These are phyloP conservation scores for Torulaspora microellipsoides DNA, from an alignment of 805 yeast genomes.

Conservation along the genomic window DNA sequence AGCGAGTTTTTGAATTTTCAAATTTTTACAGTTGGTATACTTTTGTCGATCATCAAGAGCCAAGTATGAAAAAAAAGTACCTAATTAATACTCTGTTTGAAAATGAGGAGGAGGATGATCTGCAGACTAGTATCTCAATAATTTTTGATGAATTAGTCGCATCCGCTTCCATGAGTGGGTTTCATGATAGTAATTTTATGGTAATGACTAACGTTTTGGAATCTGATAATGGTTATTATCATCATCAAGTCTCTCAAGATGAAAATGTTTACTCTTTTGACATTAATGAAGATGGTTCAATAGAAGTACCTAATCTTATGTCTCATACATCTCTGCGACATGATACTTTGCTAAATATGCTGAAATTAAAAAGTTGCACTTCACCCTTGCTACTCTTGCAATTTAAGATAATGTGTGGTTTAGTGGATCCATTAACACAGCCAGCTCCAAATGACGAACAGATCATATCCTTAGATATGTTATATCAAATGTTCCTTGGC, in stretches of 20 bases:
- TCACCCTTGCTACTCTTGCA: conserved; percentile 23
- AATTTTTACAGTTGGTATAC: conserved; percentile 10
- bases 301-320: conserved; percentile 22
- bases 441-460: conserved; percentile 55
- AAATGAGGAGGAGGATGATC: neutral
- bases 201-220: neutral
- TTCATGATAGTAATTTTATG: neutral
- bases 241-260: conserved; percentile 8
- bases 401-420: conserved; percentile 33
- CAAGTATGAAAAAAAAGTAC: no score
- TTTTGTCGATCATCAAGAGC: neutral
- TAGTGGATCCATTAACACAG: conserved; percentile 64
- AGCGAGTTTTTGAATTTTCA: conserved; percentile 8
- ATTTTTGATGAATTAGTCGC: conserved; percentile 1
- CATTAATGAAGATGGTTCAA: conserved; percentile 17
- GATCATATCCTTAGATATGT: conserved; percentile 51
- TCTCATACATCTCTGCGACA: conserved; percentile 25
- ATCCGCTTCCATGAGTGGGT: neutral
- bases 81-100: no score
- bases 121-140: neutral
- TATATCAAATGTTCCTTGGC: conserved; percentile 49
- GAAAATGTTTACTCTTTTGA: conserved; percentile 23
- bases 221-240: conserved; percentile 1
- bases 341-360: conserved; percentile 18
- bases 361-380: conserved; percentile 13